These are phyloP conservation scores for Fusarium virguliforme DNA, from an alignment of 2,329 filamentous ascomycete species.

Conservation along the genomic window DNA sequence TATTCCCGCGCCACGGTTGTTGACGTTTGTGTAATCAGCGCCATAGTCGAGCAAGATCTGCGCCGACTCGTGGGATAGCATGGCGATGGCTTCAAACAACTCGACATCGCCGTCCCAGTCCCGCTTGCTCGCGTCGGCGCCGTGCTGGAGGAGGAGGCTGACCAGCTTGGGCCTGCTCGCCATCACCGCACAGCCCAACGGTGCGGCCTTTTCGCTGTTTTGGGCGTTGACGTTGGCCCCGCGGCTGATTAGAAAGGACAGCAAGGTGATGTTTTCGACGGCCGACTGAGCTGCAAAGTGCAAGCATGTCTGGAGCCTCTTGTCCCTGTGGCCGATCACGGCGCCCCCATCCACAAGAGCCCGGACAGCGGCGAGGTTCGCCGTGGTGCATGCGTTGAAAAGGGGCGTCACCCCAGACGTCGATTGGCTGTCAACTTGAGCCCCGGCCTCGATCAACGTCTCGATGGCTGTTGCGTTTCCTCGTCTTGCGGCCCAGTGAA, in stretches of 20 bases:
- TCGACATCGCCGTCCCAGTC: background rate
- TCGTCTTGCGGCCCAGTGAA: conserved; percentile 12
- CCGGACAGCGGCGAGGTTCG: background rate
- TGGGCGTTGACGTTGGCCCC: background rate
- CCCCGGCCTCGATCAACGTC: conserved; percentile 16
- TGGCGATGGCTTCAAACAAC: background rate
- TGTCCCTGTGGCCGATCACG: background rate
- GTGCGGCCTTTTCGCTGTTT: background rate
- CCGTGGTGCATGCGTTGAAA: background rate
- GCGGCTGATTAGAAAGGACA: conserved; percentile 1
- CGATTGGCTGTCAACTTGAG: conserved; percentile 3
- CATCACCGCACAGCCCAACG: background rate
- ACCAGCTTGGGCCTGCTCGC: background rate
- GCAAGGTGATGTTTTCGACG: background rate
- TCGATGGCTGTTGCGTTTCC: conserved; percentile 7
- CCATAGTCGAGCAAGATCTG: conserved; percentile 10
- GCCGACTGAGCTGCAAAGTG: background rate
- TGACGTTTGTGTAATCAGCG: conserved; percentile 11
- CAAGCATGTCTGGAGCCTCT: background rate
- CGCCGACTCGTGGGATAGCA: background rate
- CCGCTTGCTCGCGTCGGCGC: conserved; percentile 7
- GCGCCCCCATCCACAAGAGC: background rate
- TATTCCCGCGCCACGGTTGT: conserved; percentile 2
- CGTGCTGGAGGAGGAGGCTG: conserved; percentile 6
- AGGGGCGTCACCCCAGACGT: conserved; percentile 9